Conservation (phyloP, 2,329 filamentous ascomycete genomes). For the Aspergillus pseudotamarii region DNA sequence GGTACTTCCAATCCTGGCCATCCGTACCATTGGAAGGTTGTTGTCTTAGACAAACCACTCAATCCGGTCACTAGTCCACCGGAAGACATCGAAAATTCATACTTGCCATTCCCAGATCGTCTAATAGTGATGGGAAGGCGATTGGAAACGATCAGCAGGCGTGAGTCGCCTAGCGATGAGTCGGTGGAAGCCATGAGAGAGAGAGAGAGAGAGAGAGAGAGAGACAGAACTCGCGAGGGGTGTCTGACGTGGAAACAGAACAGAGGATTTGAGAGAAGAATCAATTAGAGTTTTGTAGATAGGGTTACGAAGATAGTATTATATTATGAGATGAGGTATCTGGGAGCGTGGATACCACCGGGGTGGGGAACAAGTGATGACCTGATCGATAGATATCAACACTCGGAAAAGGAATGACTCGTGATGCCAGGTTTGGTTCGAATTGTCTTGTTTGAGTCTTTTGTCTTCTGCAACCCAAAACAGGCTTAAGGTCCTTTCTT, state of each 20-base stretch:
- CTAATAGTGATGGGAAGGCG: constrained; percentile 94
- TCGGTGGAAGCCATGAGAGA: constrained; percentile 11
- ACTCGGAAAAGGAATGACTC: not conserved
- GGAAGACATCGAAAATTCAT: constrained; percentile 90
- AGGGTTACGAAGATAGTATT: not conserved
- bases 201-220: not conserved
- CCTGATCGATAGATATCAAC: not conserved
- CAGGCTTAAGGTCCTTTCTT: not conserved
- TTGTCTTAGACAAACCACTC: constrained; percentile 83
- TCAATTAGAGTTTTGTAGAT: constrained; percentile 1
- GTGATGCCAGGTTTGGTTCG: not conserved
- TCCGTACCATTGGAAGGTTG: constrained; percentile 93
- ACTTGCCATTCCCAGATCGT: constrained; percentile 81
- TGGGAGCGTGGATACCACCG: not conserved
- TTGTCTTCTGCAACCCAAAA: constrained; percentile 1
- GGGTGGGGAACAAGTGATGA: not conserved
- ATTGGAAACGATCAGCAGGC: constrained; percentile 83
- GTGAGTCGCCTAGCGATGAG: constrained; percentile 25
- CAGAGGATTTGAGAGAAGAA: not conserved
- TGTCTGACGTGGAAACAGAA: not conserved
- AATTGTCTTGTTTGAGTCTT: constrained; percentile 4
- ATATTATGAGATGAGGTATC: not conserved
- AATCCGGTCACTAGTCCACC: constrained; percentile 89
- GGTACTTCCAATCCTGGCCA: constrained; percentile 92
- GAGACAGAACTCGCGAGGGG: not conserved